Evolutionary conservation across 2,329 filamentous ascomycete species (phyloP), one percentile per base, ranked within the genome.

Genomic region (Aspergillus sp.): DNA sequence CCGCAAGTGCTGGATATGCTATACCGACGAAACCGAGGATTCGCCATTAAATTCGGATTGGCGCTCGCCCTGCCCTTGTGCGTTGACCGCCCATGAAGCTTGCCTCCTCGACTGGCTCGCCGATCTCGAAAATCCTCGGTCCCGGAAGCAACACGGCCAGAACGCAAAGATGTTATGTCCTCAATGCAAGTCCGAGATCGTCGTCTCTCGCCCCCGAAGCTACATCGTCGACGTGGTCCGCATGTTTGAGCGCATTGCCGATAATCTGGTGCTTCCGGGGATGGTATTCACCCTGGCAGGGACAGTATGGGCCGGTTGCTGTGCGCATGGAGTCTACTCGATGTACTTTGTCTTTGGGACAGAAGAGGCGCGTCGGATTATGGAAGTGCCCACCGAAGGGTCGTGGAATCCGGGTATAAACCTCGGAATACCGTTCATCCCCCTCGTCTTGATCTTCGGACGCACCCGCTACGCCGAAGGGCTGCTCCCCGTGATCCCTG

Each of bases 61-160:
- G 93, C 85, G 90, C 42, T 89, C 88, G 50, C 92, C 94, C 1
- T 99, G 94, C 68, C 88, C 87, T 0, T 99, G 94, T 73, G 91
- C 89, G 11, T 79, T 99, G 36, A 89, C 89, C 51, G 94, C 92
- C 1, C 94, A 99, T 69, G 91, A 97, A 69, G 82, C 85, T 54
- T 96, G 92, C 68, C 80, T 97, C 59, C 79, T 97, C 36, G 88
- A 90, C 64, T 99, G 92, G 92, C 87, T 97, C 16, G 87, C 89
- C n/a, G 90, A 96, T 66, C 83, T 90, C 66, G 91, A 96, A 73
- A 77, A 81, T 19, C 82, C 82, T 1, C 79, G 75, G 35, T 73
- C 81, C 16, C 65, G 76, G 55, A 73, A 76, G 58, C 71, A 75
- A 60, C 70, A 68, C 71, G 81, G 66, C 69, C 78, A 68, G 17